These are phyloP conservation scores for Amanita pseudoporphyria DNA, from an alignment of 768 basidiomycete genomes.

Conservation along the genomic window DNA sequence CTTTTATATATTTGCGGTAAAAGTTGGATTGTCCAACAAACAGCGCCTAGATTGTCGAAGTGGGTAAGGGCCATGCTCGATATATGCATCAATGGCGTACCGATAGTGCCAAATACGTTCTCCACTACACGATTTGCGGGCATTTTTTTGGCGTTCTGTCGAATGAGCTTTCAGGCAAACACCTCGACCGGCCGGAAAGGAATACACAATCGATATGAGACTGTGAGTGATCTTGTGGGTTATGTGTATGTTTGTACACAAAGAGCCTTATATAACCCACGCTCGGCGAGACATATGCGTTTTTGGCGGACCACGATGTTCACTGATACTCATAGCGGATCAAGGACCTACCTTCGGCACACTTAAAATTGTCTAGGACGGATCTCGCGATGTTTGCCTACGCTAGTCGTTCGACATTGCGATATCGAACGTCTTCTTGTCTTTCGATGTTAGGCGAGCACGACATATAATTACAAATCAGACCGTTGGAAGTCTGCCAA, in stretches of 20 bases:
- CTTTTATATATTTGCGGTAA: conserved; percentile 71
- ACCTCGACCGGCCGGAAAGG: not conserved
- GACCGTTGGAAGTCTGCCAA: no score
- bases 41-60: conserved; percentile 32
- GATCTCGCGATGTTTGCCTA: not conserved
- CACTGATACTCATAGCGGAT: not conserved
- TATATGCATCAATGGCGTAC: conserved; percentile 22
- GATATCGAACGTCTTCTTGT: no score
- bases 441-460: no score
- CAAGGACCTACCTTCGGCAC: not conserved
- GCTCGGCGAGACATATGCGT: not conserved
- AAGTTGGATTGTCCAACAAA: conserved; percentile 59
- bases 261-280: not conserved
- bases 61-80: not conserved
- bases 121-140: conserved; percentile 44
- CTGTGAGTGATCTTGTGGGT: not conserved
- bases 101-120: conserved; percentile 63
- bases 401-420: not conserved
- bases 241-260: not conserved
- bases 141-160: conserved; percentile 18
- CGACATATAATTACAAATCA: no score
- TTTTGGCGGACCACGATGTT: not conserved
- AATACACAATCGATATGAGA: no score
- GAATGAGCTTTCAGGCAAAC: no score
- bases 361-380: not conserved